These are phyloP conservation scores for Aphanoascus verrucosus DNA, from an alignment of 2,329 filamentous ascomycete genomes.

Conservation along the genomic window DNA sequence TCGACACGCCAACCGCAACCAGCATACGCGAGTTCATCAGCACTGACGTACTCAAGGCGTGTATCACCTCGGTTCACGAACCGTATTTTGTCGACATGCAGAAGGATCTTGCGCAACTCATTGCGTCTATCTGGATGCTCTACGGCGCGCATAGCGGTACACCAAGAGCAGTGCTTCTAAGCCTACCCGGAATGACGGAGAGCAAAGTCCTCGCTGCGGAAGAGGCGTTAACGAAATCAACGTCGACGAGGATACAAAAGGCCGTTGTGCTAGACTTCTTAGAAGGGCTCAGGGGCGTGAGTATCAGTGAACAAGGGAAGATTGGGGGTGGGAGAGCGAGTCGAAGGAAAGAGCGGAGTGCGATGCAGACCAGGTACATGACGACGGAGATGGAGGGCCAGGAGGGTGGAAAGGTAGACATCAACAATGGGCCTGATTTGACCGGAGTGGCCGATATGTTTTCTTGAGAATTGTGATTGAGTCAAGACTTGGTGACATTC, in stretches of 20 bases:
- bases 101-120: slow-evolving; percentile 77
- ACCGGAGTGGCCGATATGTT: slow-evolving; percentile 46
- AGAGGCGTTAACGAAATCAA: slow-evolving; percentile 45
- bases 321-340: slow-evolving; percentile 43
- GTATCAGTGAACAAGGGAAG: slow-evolving; percentile 86
- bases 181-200: slow-evolving; percentile 63
- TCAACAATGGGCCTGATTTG: slow-evolving; percentile 41
- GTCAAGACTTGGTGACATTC: neutral
- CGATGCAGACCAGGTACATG: slow-evolving; percentile 36
- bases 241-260: slow-evolving; percentile 62
- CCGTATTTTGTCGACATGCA: slow-evolving; percentile 95
- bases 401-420: slow-evolving; percentile 32
- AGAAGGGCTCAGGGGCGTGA: slow-evolving; percentile 76
- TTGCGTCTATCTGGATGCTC: slow-evolving; percentile 70
- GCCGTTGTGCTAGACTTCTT: slow-evolving; percentile 74
- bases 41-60: slow-evolving; percentile 76
- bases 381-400: slow-evolving; percentile 36
- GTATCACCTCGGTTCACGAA: slow-evolving; percentile 82
- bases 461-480: slow-evolving; percentile 23
- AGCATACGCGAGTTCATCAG: slow-evolving; percentile 84
- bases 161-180: slow-evolving; percentile 64
- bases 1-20: slow-evolving; percentile 42
- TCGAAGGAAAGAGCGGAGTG: slow-evolving; percentile 34
- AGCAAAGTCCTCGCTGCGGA: slow-evolving; percentile 57
- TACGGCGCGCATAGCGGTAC: slow-evolving; percentile 61